These are phyloP conservation scores for Sphenostylis stenocarpa DNA, from an alignment of 306 rosid species.

Conservation along the genomic window DNA sequence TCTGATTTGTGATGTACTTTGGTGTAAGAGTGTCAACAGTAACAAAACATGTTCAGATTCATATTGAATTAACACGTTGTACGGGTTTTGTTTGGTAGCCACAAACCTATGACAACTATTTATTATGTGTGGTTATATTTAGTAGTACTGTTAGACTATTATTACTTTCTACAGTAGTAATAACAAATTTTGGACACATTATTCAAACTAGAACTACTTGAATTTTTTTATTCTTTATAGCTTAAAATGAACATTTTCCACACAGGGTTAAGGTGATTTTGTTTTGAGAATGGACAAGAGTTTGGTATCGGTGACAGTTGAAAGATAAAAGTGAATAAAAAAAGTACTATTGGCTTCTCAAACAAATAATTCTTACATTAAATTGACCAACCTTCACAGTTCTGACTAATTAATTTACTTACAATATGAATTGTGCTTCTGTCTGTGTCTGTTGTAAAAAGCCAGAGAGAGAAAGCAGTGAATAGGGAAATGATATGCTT, in stretches of 20 bases:
- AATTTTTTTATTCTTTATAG: background rate
- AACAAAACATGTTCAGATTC: constrained; percentile 26
- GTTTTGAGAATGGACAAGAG: background rate
- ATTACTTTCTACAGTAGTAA: background rate
- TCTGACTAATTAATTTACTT: constrained; percentile 7
- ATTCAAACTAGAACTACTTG: background rate
- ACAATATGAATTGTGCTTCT: constrained; percentile 26
- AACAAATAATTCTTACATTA: constrained; percentile 29
- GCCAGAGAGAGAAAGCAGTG: background rate
- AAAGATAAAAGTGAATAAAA: background rate
- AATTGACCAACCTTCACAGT: constrained; percentile 22
- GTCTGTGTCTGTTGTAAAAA: background rate
- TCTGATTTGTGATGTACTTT: constrained; percentile 7
- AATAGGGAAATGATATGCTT: background rate
- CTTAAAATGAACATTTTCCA: background rate
- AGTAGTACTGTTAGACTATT: background rate
- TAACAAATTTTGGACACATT: background rate
- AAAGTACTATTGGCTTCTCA: background rate
- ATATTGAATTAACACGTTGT: background rate
- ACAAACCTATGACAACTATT: background rate
- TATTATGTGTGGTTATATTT: constrained; percentile 4
- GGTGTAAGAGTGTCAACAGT: background rate
- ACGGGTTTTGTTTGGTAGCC: background rate
- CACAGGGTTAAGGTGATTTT: background rate
- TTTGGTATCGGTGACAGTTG: constrained; percentile 9